Base-by-base conservation (phyloP, 352 stramenopile species). In the Phytophthora tentaculata region DNA sequence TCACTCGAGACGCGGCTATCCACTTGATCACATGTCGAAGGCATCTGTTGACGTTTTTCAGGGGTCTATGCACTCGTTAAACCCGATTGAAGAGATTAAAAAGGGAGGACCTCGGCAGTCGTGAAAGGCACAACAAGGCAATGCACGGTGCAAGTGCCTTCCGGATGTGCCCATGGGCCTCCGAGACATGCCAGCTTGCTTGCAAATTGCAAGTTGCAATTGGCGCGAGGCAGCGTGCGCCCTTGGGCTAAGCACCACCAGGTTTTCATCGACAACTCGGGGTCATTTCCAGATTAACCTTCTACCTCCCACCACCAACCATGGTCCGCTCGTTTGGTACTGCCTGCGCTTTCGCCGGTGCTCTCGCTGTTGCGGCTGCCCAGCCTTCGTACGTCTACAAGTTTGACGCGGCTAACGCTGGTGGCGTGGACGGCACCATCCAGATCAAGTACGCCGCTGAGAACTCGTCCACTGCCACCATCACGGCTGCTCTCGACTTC, bases 401-500 rank as follows among this genome's bases (percentile, higher is more conserved):
- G 44, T 88, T 84, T 56, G 70, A 83, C 37, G 58, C 73, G 12
- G 50, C 43, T 5, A 57, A 44, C 5, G 71, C 78, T 19, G 75
- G 19, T 14, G 78, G 78, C 28, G 62, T 86, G 7, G 54, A 72
- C 45, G 76, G 78, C 10, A 64, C 61, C 8, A 79, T 84, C 49
- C 48, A 68, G 22, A 65, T 86, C 28, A 65, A 80, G 62, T 84
- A 84, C 58, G 53, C 62, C 0, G 58, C 35, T 1, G 68, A 69
- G 14, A 58, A 74, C 52, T 72, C 61, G n/a, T 67, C 69, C 29
- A 63, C 28, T 3, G 64, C 62, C 20, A 79, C 53, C 13, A 74
- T 88, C 52, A 66, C 67, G 24, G 72, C 67, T 3, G 24, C 65
- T 8, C 66, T 88, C 32, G 77, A 86, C 56, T 88, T 88, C 55